A percentile compares a stretch with the other conserved stretches of the same genome.
phyloP scores from a whole-genome alignment of 441 rosid genomes.

The Gossypium schwendimanii region DNA sequence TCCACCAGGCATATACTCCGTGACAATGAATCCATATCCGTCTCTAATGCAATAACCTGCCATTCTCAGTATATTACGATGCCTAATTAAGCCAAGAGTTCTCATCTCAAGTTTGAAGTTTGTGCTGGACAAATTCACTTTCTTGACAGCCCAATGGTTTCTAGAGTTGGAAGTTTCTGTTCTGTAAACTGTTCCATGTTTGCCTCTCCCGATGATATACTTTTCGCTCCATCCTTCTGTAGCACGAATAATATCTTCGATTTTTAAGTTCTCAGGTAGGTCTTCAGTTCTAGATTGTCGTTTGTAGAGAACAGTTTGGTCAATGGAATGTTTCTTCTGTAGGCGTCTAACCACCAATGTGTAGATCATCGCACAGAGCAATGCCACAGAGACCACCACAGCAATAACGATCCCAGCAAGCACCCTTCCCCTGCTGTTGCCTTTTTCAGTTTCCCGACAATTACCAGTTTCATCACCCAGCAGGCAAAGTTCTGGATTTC shows the following conservation, averaged over 20 bases:
- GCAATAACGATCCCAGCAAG: constrained; percentile 29
- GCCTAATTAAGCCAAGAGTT: constrained; percentile 35
- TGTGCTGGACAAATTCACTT: constrained; percentile 27
- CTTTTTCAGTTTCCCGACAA: constrained; percentile 8
- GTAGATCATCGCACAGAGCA: constrained; percentile 25
- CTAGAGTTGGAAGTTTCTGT: constrained; percentile 23
- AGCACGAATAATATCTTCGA: constrained; percentile 36
- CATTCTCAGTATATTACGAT: constrained; percentile 36
- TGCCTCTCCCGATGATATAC: constrained; percentile 43
- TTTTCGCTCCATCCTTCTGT: constrained; percentile 33
- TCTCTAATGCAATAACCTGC: constrained; percentile 34
- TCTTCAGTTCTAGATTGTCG: constrained; percentile 21
- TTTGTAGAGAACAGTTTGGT: constrained; percentile 22
- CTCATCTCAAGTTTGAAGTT: constrained; percentile 32
- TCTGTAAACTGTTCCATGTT: constrained; percentile 43
- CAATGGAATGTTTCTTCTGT: constrained; percentile 5
- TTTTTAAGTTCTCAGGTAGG: constrained; percentile 23
- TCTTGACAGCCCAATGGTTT: constrained; percentile 30
- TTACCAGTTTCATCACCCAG: constrained; percentile 15
- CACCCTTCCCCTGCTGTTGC: constrained; percentile 14
- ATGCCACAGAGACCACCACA: constrained; percentile 23
- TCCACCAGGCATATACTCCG: constrained; percentile 39
- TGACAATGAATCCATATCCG: constrained; percentile 32
- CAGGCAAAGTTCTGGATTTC: constrained; percentile 36
- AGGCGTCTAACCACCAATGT: constrained; percentile 17